Evolutionary conservation across 768 basidiomycete genomes (phyloP).

Genomic region (Lactarius evosmus): DNA sequence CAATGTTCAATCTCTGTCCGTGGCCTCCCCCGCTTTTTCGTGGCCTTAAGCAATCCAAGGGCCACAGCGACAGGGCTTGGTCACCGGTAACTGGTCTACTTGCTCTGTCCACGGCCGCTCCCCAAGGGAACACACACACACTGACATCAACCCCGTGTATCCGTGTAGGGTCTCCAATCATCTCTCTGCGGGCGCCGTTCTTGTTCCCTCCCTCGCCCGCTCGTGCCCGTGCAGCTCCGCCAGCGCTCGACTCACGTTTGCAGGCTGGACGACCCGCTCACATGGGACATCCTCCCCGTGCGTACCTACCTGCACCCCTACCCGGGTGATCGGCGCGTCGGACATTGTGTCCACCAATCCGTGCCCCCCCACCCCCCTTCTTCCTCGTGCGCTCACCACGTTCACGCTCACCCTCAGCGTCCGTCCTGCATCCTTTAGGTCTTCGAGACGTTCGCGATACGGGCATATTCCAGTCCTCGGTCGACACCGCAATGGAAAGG

Average conservation of each 20-base stretch:
- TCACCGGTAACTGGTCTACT: conserved; percentile 54
- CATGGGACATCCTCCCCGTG: conserved; percentile 81
- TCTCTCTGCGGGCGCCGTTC: conserved; percentile 70
- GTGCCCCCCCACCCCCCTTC: conserved; percentile 36
- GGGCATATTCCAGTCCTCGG: conserved; percentile 83
- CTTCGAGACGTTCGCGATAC: conserved; percentile 87
- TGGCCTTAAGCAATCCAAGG: conserved; percentile 53
- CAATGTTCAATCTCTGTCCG: conserved; percentile 65
- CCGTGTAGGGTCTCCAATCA: conserved; percentile 73
- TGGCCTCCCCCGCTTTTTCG: conserved; percentile 61
- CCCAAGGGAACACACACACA: conserved; percentile 65
- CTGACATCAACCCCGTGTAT: not conserved
- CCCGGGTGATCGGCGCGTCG: conserved; percentile 84
- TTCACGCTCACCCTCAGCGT: conserved; percentile 46
- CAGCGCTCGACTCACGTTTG: conserved; percentile 4
- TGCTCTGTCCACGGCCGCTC: conserved; percentile 33
- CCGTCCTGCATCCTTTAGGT: conserved; percentile 86
- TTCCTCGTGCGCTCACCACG: conserved; percentile 36
- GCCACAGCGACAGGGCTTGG: conserved; percentile 53
- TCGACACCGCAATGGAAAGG: conserved; percentile 78
- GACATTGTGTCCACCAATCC: conserved; percentile 95
- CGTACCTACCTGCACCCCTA: conserved; percentile 54
- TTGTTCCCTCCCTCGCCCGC: conserved; percentile 20
- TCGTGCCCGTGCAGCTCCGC: not conserved
- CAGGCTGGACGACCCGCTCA: conserved; percentile 78